Conservation (phyloP, 2,329 filamentous ascomycete species). For the Sporothrix schenckii region DNA sequence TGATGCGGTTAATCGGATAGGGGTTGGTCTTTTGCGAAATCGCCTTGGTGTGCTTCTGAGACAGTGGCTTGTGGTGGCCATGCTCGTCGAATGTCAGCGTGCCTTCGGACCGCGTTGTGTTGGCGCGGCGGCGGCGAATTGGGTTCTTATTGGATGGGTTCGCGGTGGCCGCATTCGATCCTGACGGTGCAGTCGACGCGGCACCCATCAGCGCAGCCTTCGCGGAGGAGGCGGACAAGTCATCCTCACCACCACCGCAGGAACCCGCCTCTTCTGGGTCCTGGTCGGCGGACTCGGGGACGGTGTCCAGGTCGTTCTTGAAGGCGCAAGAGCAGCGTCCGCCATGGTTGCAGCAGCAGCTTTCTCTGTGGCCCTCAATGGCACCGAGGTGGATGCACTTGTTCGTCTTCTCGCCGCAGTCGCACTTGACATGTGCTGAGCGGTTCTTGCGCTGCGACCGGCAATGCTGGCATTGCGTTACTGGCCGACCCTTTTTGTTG, state of each 20-base stretch:
- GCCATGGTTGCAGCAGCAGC: slow-evolving; percentile 71
- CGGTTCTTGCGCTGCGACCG: slow-evolving; percentile 95
- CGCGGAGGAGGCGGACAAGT: background rate
- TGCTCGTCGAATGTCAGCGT: slow-evolving; percentile 64
- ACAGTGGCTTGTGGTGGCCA: slow-evolving; percentile 63
- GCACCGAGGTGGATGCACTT: slow-evolving; percentile 64
- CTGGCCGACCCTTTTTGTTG: slow-evolving; percentile 95
- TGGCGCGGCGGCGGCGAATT: slow-evolving; percentile 48
- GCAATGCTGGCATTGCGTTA: slow-evolving; percentile 97
- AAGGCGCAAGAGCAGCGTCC: slow-evolving; percentile 66
- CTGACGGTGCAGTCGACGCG: background rate
- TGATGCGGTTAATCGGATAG: slow-evolving; percentile 62
- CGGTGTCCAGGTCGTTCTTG: slow-evolving; percentile 68
- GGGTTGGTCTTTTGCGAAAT: slow-evolving; percentile 64
- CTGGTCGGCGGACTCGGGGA: slow-evolving; percentile 52
- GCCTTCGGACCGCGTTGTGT: slow-evolving; percentile 64
- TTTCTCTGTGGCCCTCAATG: slow-evolving; percentile 63
- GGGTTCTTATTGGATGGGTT: slow-evolving; percentile 45
- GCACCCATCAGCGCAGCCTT: background rate
- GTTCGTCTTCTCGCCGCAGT: slow-evolving; percentile 91
- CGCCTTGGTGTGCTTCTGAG: slow-evolving; percentile 62
- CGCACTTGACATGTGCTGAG: slow-evolving; percentile 91
- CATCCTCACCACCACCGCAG: background rate
- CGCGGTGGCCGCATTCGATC: slow-evolving; percentile 37
- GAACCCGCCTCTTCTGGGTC: slow-evolving; percentile 51